Percentiles rank a stretch among this genome's conserved stretches.
Conservation (phyloP, 257 asterid species). For the Primulina eburnea region DNA sequence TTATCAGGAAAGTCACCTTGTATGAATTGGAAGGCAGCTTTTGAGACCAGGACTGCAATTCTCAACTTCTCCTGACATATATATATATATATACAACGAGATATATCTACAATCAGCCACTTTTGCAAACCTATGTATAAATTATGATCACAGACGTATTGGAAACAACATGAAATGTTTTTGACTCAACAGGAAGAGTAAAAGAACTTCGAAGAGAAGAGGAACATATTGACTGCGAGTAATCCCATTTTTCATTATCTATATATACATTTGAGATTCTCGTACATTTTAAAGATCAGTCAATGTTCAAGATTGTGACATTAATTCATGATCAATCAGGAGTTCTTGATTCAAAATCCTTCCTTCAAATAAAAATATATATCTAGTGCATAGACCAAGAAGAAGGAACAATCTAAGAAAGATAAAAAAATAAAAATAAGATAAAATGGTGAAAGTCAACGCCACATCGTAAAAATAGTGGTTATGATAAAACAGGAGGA, state of each 20-base stretch:
- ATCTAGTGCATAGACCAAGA: neutral
- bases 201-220: neutral
- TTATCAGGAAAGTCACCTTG: slow-evolving; percentile 45
- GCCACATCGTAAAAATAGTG: neutral
- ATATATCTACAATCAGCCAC: slow-evolving; percentile 18
- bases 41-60: slow-evolving; percentile 79
- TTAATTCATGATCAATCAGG: neutral
- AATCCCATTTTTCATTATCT: no score
- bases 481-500: neutral
- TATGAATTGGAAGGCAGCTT: slow-evolving; percentile 76
- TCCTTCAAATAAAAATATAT: neutral
- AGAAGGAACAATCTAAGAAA: no score
- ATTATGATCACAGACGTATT: neutral
- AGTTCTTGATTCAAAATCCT: neutral
- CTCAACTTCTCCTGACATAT: slow-evolving; percentile 68
- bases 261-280: no score
- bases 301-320: neutral
- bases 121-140: neutral
- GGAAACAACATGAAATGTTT: neutral
- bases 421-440: no score
- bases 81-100: neutral
- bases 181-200: neutral
- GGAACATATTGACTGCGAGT: no score
- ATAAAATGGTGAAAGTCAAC: neutral
- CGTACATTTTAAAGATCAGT: neutral